phyloP scores from a whole-genome alignment of 2,329 filamentous ascomycete genomes.

The Trichoderma atroviride region DNA sequence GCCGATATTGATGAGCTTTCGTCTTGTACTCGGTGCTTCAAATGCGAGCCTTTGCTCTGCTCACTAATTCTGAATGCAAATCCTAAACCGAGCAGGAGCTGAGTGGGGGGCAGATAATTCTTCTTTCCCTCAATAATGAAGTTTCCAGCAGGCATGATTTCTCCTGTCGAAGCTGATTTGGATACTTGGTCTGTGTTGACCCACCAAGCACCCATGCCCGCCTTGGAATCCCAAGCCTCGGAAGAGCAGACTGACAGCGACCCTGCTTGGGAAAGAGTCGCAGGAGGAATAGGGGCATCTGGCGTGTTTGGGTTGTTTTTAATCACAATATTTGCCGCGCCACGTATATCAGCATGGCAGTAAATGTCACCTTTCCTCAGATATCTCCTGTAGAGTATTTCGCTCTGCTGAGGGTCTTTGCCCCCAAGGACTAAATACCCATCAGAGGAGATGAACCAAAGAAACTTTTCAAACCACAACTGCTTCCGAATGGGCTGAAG shows the following conservation, averaged over 20 bases:
- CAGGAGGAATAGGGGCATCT: slow-evolving; percentile 86
- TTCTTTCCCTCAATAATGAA: slow-evolving; percentile 86
- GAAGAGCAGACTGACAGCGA: slow-evolving; percentile 82
- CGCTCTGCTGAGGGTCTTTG: slow-evolving; percentile 85
- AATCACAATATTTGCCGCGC: slow-evolving; percentile 82
- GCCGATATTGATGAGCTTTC: slow-evolving; percentile 29
- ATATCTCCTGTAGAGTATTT: slow-evolving; percentile 86
- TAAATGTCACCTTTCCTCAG: slow-evolving; percentile 89
- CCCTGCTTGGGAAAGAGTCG: slow-evolving; percentile 88
- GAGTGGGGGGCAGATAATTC: slow-evolving; percentile 86
- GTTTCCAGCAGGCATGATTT: slow-evolving; percentile 75
- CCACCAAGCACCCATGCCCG: slow-evolving; percentile 96
- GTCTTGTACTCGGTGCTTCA: slow-evolving; percentile 61
- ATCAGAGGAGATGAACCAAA: slow-evolving; percentile 93
- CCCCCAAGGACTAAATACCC: slow-evolving; percentile 90
- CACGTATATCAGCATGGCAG: slow-evolving; percentile 85
- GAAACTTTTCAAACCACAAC: slow-evolving; percentile 97
- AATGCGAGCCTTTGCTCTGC: slow-evolving; percentile 78
- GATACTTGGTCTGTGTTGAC: slow-evolving; percentile 87
- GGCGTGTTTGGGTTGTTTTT: slow-evolving; percentile 80
- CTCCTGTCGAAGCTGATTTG: slow-evolving; percentile 78
- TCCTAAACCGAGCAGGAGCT: slow-evolving; percentile 83
- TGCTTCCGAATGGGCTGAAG: slow-evolving; percentile 80
- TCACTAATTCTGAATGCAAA: slow-evolving; percentile 88
- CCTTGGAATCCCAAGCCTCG: slow-evolving; percentile 93